phyloP scores from a whole-genome alignment of 345 rosid genomes.

The Diplotaxis tenuifolia region DNA sequence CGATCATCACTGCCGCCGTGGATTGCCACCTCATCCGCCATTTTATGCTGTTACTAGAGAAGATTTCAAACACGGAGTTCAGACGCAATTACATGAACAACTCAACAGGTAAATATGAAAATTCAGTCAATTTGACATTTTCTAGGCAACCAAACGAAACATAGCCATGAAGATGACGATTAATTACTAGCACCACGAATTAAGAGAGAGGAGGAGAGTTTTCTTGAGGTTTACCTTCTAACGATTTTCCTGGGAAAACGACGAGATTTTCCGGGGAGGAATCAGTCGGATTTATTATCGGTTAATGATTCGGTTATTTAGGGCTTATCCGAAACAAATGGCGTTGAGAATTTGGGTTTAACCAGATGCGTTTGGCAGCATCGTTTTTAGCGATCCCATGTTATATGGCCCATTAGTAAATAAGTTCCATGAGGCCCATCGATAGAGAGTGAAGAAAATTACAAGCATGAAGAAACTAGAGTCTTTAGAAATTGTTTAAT shows the following conservation, averaged over 20 bases:
- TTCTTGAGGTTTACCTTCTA: conserved; percentile 18
- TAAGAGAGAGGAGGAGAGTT: background rate
- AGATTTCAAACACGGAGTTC: background rate
- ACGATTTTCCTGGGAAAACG: conserved; percentile 14
- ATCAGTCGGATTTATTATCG: background rate
- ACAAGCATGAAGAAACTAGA: background rate
- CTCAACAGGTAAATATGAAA: background rate
- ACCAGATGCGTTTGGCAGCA: background rate
- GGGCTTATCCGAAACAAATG: conserved; percentile 27
- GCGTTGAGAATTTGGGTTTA: conserved; percentile 3
- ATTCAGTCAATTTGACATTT: background rate
- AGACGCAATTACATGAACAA: background rate
- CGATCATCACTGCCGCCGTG: conserved; percentile 43
- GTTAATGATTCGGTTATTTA: conserved; percentile 29
- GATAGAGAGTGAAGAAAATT: background rate
- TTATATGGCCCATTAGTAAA: background rate
- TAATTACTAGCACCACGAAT: background rate
- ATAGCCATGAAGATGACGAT: background rate
- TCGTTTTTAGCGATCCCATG: background rate
- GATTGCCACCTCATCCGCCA: conserved; percentile 46
- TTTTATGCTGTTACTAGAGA: conserved; percentile 24
- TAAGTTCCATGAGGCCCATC: background rate
- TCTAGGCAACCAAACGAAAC: background rate
- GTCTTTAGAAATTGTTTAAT: background rate
- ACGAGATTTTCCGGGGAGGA: conserved; percentile 1